These are phyloP conservation scores for Myrica gale DNA, from an alignment of 306 rosid genomes.

Conservation along the genomic window DNA sequence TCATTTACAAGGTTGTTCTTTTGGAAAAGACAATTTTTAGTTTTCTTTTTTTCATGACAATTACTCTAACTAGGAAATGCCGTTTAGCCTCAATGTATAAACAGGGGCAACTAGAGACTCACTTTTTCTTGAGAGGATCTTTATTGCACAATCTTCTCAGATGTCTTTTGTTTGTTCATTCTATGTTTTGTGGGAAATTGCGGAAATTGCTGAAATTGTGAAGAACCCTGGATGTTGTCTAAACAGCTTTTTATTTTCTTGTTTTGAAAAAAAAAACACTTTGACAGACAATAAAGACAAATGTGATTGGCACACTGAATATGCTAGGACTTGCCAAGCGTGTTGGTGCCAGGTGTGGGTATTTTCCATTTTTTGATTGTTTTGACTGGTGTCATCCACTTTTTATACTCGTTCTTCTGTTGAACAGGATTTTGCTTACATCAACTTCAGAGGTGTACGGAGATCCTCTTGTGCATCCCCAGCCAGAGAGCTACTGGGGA, in stretches of 20 bases:
- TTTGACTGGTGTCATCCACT: constrained; percentile 20
- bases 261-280: not conserved
- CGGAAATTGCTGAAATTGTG: not conserved
- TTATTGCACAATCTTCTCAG: not conserved
- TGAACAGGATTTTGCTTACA: constrained; percentile 86
- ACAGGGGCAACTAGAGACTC: not conserved
- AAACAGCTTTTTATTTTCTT: not conserved
- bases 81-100: not conserved
- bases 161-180: not conserved
- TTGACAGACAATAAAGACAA: constrained; percentile 88
- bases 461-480: constrained; percentile 95
- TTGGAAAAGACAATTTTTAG: not conserved
- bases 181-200: not conserved
- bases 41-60: not conserved
- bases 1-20: not conserved
- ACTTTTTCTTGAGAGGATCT: not conserved
- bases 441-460: constrained; percentile 98
- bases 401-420: constrained; percentile 26
- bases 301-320: constrained; percentile 93
- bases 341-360: constrained; percentile 87
- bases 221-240: not conserved
- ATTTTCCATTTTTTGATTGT: not conserved
- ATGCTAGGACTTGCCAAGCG: constrained; percentile 99
- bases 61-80: not conserved
- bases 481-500: constrained; percentile 92